Percentiles rank a stretch among this genome's conserved stretches.
Conservation (phyloP, 768 basidiomycete species). For the Suillus decipiens region DNA sequence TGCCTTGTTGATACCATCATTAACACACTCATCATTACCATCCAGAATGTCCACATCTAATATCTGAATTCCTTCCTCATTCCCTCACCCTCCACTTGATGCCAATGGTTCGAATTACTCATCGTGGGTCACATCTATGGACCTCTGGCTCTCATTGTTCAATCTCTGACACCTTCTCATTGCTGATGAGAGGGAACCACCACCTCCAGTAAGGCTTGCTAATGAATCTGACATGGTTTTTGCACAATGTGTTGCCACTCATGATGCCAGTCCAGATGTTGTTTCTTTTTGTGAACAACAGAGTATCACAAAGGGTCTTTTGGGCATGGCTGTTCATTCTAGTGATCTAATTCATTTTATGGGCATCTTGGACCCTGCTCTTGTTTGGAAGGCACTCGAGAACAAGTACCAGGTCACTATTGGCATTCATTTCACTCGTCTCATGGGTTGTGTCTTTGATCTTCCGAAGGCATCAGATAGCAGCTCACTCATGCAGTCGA, state of each 20-base stretch:
- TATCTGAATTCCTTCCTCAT: neutral
- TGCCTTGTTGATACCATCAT: neutral
- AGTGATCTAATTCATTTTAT: neutral
- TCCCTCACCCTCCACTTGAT: neutral
- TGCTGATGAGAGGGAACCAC: neutral
- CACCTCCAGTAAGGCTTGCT: neutral
- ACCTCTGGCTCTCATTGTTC: no score
- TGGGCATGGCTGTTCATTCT: neutral
- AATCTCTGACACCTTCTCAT: no score
- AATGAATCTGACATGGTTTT: neutral
- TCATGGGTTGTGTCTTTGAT: slow-evolving; percentile 2
- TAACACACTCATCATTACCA: neutral
- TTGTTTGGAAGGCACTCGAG: neutral
- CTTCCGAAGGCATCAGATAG: neutral
- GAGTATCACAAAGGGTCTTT: neutral
- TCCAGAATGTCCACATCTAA: neutral
- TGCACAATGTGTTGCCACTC: neutral
- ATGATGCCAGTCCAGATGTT: neutral
- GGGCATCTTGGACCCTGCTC: neutral
- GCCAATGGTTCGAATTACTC: neutral
- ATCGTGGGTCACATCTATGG: no score
- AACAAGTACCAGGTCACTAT: neutral
- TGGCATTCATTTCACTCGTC: neutral
- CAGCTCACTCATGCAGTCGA: neutral
- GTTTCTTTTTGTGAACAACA: neutral